Conservation (phyloP, 345 rosid genomes). For the Erysimum cheiranthoides region DNA sequence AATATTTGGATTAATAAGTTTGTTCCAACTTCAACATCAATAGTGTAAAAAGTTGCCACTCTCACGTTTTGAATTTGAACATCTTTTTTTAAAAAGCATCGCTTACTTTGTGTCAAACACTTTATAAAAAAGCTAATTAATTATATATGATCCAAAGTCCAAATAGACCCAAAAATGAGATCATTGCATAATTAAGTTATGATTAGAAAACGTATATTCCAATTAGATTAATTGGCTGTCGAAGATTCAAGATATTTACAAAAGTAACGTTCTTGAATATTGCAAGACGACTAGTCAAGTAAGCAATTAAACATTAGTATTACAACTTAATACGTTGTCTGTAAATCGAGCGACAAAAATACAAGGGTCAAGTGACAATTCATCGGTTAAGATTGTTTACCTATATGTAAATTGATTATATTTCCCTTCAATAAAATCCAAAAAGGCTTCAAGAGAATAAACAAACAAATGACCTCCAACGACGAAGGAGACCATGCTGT, state of each 20-base stretch:
- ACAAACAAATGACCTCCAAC: constrained; percentile 22
- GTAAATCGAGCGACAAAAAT: constrained; percentile 4
- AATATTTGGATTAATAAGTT: constrained; percentile 12
- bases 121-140: constrained; percentile 26
- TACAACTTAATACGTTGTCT: constrained; percentile 18
- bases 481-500: background rate
- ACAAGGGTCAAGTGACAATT: constrained; percentile 11
- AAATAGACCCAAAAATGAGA: constrained; percentile 23
- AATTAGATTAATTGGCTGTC: background rate
- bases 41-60: constrained; percentile 36
- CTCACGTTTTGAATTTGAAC: constrained; percentile 41
- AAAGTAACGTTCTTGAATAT: background rate
- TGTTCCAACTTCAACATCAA: constrained; percentile 30
- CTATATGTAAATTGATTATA: background rate
- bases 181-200: constrained; percentile 24
- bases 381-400: background rate
- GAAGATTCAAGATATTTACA: background rate
- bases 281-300: background rate
- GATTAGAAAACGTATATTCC: constrained; percentile 26
- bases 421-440: constrained; percentile 10
- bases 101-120: constrained; percentile 30
- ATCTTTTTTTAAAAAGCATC: background rate
- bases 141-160: constrained; percentile 19
- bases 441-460: constrained; percentile 6
- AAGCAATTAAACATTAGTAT: constrained; percentile 8